A percentile compares a stretch with the other conserved stretches of the same genome.
phyloP scores from a whole-genome alignment of 805 yeast species.

The Candida palmyrensis region DNA sequence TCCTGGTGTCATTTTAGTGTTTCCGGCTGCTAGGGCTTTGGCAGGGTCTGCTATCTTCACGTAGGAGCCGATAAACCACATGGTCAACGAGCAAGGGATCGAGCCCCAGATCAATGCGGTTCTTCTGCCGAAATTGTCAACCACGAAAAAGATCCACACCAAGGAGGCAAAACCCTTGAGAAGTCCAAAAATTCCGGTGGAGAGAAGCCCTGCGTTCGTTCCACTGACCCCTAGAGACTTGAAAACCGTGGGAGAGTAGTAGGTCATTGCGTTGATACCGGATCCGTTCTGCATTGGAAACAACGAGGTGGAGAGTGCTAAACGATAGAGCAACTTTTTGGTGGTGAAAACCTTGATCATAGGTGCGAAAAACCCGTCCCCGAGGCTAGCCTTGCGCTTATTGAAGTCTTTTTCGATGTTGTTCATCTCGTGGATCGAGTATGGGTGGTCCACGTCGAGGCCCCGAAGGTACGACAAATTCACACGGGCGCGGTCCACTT shows the following conservation, averaged over 20 bases:
- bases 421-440: constrained; percentile 35
- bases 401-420: constrained; percentile 18
- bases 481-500: constrained; percentile 25
- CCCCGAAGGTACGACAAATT: constrained; percentile 35
- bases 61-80: constrained; percentile 47
- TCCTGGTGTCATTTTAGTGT: constrained; percentile 23
- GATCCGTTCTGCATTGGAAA: constrained; percentile 42
- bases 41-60: constrained; percentile 33
- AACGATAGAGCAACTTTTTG: constrained; percentile 25
- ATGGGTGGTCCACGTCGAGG: constrained; percentile 32
- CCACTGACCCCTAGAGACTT: constrained; percentile 45
- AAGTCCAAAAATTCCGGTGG: constrained; percentile 52
- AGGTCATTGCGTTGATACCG: constrained; percentile 48
- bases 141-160: constrained; percentile 41
- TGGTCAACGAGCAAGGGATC: constrained; percentile 35
- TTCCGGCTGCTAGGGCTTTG: constrained; percentile 15
- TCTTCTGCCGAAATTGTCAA: constrained; percentile 44
- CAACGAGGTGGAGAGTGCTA: constrained; percentile 31
- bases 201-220: constrained; percentile 39
- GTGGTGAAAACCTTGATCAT: constrained; percentile 26
- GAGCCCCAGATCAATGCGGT: constrained; percentile 34
- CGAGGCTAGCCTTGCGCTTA: constrained; percentile 23
- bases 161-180: constrained; percentile 42
- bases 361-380: constrained; percentile 37
- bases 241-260: constrained; percentile 50